Evolutionary conservation across 192 early-diverging fungal genomes (phyloP).

Genomic region (Linnemannia exigua): DNA sequence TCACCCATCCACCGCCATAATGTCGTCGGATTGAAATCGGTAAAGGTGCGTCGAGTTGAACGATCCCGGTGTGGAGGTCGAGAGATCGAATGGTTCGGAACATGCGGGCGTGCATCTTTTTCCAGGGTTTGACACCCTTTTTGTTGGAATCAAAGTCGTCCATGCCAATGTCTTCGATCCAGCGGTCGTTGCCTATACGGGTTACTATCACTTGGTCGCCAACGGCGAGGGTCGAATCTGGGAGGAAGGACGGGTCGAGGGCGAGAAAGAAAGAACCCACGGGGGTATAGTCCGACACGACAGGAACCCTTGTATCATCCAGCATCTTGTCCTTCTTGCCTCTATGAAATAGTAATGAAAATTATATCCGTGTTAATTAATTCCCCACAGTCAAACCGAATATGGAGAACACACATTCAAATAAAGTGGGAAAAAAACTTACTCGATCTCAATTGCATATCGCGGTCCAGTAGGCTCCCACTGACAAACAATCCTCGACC

Average conservation of each 20-base stretch:
- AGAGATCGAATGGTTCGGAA: constrained; percentile 53
- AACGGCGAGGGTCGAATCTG: constrained; percentile 2
- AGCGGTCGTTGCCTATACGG: constrained; percentile 55
- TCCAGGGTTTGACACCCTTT: constrained; percentile 59
- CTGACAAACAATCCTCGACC: constrained; percentile 54
- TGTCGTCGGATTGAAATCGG: constrained; percentile 46
- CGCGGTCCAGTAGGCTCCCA: constrained; percentile 41
- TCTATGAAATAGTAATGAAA: constrained; percentile 13
- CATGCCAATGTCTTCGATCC: constrained; percentile 63
- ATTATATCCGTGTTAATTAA: not conserved
- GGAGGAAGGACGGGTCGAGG: constrained; percentile 35
- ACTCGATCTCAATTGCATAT: constrained; percentile 53
- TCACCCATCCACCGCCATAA: constrained; percentile 60
- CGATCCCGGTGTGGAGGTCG: constrained; percentile 29
- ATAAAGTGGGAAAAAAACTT: not conserved
- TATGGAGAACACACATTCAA: not conserved
- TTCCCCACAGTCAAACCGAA: not conserved
- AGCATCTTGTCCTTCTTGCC: constrained; percentile 47
- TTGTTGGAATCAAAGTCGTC: constrained; percentile 45
- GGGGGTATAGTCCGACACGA: constrained; percentile 56
- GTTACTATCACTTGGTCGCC: constrained; percentile 59
- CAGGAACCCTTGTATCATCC: constrained; percentile 35
- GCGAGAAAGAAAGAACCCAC: constrained; percentile 55
- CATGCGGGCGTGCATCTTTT: constrained; percentile 48
- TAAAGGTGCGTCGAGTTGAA: constrained; percentile 59